Conservation (phyloP, 2,329 filamentous ascomycete genomes). For the Colletotrichum tabaci region DNA sequence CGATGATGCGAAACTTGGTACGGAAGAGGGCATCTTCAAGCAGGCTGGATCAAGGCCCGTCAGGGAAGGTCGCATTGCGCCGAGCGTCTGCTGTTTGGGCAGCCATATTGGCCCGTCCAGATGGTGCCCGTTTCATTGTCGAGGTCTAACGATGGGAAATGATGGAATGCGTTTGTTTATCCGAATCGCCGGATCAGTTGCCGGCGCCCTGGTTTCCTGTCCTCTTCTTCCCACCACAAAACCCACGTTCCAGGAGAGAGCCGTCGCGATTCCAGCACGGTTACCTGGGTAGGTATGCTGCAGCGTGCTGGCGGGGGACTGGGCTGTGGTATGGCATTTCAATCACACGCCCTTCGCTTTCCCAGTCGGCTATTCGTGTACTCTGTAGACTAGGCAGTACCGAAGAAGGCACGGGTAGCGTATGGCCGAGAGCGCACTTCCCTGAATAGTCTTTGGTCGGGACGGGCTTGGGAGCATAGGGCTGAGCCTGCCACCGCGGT, state of each 20-base stretch:
- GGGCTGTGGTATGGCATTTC: neutral
- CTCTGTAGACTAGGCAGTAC: neutral
- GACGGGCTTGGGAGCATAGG: constrained; percentile 36
- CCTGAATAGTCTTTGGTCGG: constrained; percentile 12
- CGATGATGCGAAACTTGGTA: neutral
- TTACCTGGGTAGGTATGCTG: neutral
- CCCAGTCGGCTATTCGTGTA: no score
- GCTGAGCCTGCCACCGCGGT: constrained; percentile 36
- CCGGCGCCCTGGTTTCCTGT: constrained; percentile 15
- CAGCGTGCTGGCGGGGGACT: neutral
- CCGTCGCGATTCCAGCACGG: neutral
- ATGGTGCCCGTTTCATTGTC: neutral
- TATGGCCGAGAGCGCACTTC: constrained; percentile 31
- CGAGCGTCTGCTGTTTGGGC: neutral
- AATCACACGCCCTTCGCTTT: neutral
- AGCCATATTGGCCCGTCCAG: neutral
- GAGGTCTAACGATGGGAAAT: neutral
- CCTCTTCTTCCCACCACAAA: neutral
- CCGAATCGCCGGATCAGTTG: constrained; percentile 24
- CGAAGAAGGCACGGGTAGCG: neutral
- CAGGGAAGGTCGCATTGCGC: constrained; percentile 1
- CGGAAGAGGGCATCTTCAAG: neutral
- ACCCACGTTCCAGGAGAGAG: neutral
- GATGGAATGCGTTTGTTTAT: neutral
- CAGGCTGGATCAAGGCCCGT: neutral